Evolutionary conservation across 148 eudicot genomes (phyloP).

Genomic region (Hydrangea macrophylla): DNA sequence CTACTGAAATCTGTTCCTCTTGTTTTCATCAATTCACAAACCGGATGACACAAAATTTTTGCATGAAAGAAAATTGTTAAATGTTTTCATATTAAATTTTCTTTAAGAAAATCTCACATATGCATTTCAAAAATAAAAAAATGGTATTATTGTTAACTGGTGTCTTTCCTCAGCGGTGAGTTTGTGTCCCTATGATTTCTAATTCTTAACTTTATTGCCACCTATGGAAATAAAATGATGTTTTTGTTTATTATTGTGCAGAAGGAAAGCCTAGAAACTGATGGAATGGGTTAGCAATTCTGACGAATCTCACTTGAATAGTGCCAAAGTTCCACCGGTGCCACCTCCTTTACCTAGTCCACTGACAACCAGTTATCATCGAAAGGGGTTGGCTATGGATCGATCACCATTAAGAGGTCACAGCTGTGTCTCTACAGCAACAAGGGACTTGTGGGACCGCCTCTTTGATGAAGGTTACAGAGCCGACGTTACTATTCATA

Average conservation of each 20-base stretch:
- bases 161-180: too few species aligned
- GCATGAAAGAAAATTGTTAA: background rate
- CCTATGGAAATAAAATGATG: background rate
- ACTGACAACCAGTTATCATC: slow-evolving; percentile 17
- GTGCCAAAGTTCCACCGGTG: slow-evolving; percentile 15
- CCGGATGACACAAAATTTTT: background rate
- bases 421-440: slow-evolving; percentile 22
- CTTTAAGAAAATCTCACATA: background rate
- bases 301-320: slow-evolving; percentile 7
- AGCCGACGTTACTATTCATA: slow-evolving; percentile 67
- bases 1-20: background rate
- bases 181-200: too few species aligned
- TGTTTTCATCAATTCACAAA: background rate
- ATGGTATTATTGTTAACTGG: too few species aligned
- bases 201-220: too few species aligned
- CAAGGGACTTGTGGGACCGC: slow-evolving; percentile 58
- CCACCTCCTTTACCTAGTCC: slow-evolving; percentile 46
- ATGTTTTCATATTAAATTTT: background rate
- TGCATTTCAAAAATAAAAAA: background rate
- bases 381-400: slow-evolving; percentile 16
- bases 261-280: background rate
- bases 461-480: slow-evolving; percentile 80
- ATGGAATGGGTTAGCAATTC: slow-evolving; percentile 22
- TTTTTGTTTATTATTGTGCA: slow-evolving; percentile 3
- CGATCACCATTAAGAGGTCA: slow-evolving; percentile 16